phyloP scores from a whole-genome alignment of 108 stramenopile genomes.

The Skeletonema potamos region DNA sequence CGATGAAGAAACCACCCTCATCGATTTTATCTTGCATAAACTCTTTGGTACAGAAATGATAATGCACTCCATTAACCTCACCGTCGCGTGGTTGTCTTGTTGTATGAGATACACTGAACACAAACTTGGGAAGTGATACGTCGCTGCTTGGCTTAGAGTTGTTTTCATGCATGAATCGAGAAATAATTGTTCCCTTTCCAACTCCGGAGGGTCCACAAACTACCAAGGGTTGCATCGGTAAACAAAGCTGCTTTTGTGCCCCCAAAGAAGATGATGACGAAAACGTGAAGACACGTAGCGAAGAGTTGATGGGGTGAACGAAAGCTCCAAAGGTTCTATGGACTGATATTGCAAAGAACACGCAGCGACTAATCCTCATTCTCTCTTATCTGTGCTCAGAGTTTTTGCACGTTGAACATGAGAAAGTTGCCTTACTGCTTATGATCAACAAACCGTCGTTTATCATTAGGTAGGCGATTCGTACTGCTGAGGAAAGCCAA shows the following conservation, averaged over 20 bases:
- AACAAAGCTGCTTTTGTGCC: not conserved
- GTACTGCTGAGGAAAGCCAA: no score
- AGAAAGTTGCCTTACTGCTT: no score
- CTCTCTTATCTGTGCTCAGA: not conserved
- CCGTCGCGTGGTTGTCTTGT: conserved; percentile 87
- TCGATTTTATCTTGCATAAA: conserved; percentile 55
- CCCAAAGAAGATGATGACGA: not conserved
- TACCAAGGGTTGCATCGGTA: conserved; percentile 29
- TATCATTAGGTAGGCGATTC: no score
- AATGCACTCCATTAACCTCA: conserved; percentile 87
- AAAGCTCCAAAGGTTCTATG: not conserved
- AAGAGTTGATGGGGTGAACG: not conserved
- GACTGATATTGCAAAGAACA: not conserved
- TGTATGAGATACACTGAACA: conserved; percentile 89
- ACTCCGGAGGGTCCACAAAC: conserved; percentile 55
- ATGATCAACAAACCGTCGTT: no score
- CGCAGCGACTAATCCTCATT: not conserved
- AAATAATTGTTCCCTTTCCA: conserved; percentile 67
- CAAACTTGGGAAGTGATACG: conserved; percentile 43
- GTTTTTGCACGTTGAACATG: not conserved
- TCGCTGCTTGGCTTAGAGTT: not conserved
- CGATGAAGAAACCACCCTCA: conserved; percentile 70
- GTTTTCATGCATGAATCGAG: conserved; percentile 20
- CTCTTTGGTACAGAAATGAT: conserved; percentile 82
- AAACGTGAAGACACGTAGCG: not conserved